Percentiles rank a stretch among this genome's conserved stretches.
phyloP scores from a whole-genome alignment of 2,329 filamentous ascomycete genomes.

The Colletotrichum musae region DNA sequence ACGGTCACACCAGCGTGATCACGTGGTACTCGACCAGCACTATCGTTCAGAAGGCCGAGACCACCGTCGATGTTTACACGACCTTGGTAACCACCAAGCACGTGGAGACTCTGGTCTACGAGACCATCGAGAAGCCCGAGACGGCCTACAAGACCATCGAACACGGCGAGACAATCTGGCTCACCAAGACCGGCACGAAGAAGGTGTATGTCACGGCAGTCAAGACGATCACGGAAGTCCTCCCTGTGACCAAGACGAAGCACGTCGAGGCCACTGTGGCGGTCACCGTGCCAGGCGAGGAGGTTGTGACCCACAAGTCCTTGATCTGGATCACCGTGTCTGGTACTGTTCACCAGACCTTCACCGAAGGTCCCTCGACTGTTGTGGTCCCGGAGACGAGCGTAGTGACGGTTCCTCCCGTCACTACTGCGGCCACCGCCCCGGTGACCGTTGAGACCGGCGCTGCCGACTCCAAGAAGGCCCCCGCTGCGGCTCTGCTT shows the following conservation, averaged over 20 bases:
- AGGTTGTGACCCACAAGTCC: constrained; percentile 53
- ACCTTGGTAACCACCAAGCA: constrained; percentile 52
- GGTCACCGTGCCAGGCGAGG: constrained; percentile 48
- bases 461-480: constrained; percentile 50
- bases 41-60: constrained; percentile 49
- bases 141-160: constrained; percentile 61
- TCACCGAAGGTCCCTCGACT: constrained; percentile 46
- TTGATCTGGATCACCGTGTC: constrained; percentile 48
- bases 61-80: constrained; percentile 52
- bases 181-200: constrained; percentile 60
- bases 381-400: constrained; percentile 49
- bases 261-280: constrained; percentile 57
- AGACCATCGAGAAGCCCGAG: constrained; percentile 55
- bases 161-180: constrained; percentile 50
- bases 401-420: constrained; percentile 46
- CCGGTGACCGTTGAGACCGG: constrained; percentile 47
- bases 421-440: constrained; percentile 43
- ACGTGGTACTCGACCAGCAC: constrained; percentile 58
- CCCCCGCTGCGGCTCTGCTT: constrained; percentile 53
- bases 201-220: constrained; percentile 54
- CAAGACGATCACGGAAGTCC: constrained; percentile 53
- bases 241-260: constrained; percentile 58
- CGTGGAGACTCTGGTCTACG: constrained; percentile 54
- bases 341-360: constrained; percentile 47
- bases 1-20: constrained; percentile 54